Evolutionary conservation across 108 stramenopile species (phyloP).

Genomic region (Mediolabrus comicus): DNA sequence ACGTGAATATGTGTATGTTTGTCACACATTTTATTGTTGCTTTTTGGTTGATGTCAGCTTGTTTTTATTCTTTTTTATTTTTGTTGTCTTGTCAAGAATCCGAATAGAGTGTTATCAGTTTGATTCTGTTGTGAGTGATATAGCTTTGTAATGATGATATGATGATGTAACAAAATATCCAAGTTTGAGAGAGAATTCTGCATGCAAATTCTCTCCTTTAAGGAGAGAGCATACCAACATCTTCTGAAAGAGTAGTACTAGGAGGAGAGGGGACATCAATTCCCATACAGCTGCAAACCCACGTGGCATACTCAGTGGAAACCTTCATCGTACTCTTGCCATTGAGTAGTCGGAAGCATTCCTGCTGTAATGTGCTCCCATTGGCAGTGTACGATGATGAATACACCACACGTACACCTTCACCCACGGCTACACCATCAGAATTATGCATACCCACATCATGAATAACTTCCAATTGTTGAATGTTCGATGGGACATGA

Average conservation of each 20-base stretch:
- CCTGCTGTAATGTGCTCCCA: neutral
- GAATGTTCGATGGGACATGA: neutral
- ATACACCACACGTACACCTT: constrained; percentile 14
- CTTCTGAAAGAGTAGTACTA: neutral
- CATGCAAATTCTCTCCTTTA: too few relatives aligned
- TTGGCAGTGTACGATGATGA: neutral
- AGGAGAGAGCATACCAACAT: neutral
- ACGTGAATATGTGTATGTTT: neutral
- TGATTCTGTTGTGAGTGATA: neutral
- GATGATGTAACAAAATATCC: too few relatives aligned
- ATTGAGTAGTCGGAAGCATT: constrained; percentile 1
- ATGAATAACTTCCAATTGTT: constrained; percentile 16
- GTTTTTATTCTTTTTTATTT: neutral
- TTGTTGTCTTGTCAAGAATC: neutral
- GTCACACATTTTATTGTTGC: neutral
- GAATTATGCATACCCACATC: constrained; percentile 23
- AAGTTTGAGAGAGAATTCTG: too few relatives aligned
- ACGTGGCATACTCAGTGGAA: constrained; percentile 4
- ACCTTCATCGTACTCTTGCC: constrained; percentile 16
- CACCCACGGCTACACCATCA: constrained; percentile 3
- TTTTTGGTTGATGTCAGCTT: neutral
- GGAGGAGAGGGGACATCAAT: constrained; percentile 5
- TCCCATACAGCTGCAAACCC: constrained; percentile 21
- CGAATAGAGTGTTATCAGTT: too few relatives aligned
- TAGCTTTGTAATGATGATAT: too few relatives aligned